Evolutionary conservation across 768 basidiomycete genomes (phyloP), one percentile per base, ranked within the genome.

Genomic region (Gautieria morchelliformis): DNA sequence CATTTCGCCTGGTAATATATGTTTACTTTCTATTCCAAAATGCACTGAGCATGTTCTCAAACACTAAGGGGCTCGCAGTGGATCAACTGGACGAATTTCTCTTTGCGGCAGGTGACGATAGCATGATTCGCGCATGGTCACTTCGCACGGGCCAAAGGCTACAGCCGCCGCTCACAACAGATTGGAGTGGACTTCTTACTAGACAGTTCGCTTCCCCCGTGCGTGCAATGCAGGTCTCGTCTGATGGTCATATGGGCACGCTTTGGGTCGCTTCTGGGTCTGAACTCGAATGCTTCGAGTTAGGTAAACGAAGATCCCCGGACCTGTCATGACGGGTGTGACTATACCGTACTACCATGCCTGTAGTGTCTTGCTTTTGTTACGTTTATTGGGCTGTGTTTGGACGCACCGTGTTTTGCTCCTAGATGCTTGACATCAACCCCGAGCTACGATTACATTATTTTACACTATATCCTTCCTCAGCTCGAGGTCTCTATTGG

Each of bases 91-190:
- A 83, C 49, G 72, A 79, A 30, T 77, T 84, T 51, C 64, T 91
- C 17, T 87, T 87, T 58, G 83, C 83, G 9, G 84, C 84, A 0
- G 87, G 87, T 10, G 77, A 82, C 60, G 87, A 91, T 67, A 61
- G 69, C 44, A 75, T 74, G 33, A 76, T 89, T 58, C 80, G 85
- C 22, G 78, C 76, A 3, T 90, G 88, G 88, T 85, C 85, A 11
- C 66, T 89, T 9, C 73, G 68, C 15, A 78, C 76, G 8, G 87
- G 85, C 12, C 32, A 45, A 5, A 69, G 68, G 15, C 70, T 70
- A 5, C 59, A 83, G 19, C 22, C 59, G 58, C 12, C 60, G 6
- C 40, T 56, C 11, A 17, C 46, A 1, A 5, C 46, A 3, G 48
- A 20, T 27, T 22, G 27, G 20, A 55, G 48, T 59, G 47, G 66